A percentile compares a stretch with the other conserved stretches of the same genome.
Conservation (phyloP, 768 basidiomycete species). For the Lactarius vividus region DNA sequence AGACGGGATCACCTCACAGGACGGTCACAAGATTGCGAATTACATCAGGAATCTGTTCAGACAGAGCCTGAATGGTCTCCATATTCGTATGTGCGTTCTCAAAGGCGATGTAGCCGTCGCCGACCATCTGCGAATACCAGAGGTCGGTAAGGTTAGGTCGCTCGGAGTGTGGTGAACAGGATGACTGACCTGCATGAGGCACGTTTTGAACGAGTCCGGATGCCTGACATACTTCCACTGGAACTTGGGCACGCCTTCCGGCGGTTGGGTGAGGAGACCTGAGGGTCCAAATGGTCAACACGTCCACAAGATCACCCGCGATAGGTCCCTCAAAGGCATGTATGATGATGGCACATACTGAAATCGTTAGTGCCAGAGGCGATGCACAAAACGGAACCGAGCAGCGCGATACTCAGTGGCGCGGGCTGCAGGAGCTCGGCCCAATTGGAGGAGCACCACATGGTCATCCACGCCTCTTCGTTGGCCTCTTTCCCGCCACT, state of each 20-base stretch:
- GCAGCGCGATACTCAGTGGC: slow-evolving; percentile 16
- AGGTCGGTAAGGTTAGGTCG: background rate
- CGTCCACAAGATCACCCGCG: background rate
- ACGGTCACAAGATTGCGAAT: slow-evolving; percentile 10
- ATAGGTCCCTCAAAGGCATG: background rate
- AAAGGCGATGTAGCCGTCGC: slow-evolving; percentile 19
- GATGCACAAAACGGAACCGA: slow-evolving; percentile 18
- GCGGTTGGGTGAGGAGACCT: background rate
- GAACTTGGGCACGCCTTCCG: background rate
- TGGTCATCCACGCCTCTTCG: slow-evolving; percentile 8
- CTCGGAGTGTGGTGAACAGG: background rate
- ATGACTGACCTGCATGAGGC: slow-evolving; percentile 17
- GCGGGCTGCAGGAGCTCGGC: slow-evolving; percentile 24
- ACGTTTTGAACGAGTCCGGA: slow-evolving; percentile 24
- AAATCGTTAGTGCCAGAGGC: slow-evolving; percentile 20
- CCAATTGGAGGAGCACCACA: slow-evolving; percentile 27
- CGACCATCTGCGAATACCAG: slow-evolving; percentile 6
- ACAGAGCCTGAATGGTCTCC: slow-evolving; percentile 12
- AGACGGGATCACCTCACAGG: background rate
- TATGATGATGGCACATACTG: background rate
- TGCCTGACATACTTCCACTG: slow-evolving; percentile 17
- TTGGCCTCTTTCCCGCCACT: slow-evolving; percentile 1
- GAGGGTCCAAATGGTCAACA: background rate
- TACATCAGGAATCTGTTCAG: slow-evolving; percentile 15
- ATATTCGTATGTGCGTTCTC: slow-evolving; percentile 18